A percentile compares a stretch with the other conserved stretches of the same genome.
Evolutionary conservation across 164 flowering plant species (phyloP).

Genomic region (Macadamia tetraphylla): DNA sequence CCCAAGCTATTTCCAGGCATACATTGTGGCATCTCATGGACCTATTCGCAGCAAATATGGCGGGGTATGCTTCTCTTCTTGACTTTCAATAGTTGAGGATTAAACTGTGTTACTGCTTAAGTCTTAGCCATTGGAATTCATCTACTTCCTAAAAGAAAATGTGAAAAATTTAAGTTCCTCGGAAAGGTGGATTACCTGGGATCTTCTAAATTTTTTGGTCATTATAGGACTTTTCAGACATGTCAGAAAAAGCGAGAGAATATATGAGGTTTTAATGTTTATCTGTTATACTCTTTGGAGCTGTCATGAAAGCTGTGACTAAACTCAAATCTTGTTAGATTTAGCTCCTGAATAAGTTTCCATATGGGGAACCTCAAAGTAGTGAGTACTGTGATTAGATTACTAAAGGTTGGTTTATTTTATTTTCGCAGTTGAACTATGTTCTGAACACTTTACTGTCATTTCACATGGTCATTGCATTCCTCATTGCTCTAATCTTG

Average conservation of each 20-base stretch:
- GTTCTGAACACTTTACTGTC: conserved; percentile 79
- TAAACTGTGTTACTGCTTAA: neutral
- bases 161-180: too few species aligned
- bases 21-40: conserved; percentile 92
- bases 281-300: too few species aligned
- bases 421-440: conserved; percentile 68
- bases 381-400: too few species aligned
- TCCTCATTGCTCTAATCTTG: conserved; percentile 72
- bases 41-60: conserved; percentile 63
- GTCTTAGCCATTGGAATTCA: neutral
- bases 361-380: too few species aligned
- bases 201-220: too few species aligned
- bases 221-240: too few species aligned
- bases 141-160: neutral
- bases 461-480: conserved; percentile 90
- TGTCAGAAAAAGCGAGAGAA: too few species aligned
- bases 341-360: too few species aligned
- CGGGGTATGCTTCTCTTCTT: conserved; percentile 56
- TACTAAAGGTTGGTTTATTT: neutral
- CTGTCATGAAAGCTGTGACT: too few species aligned
- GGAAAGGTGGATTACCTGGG: too few species aligned
- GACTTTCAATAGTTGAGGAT: conserved; percentile 2
- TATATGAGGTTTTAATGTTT: too few species aligned
- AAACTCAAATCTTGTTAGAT: too few species aligned
- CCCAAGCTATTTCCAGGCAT: conserved; percentile 90